These are phyloP conservation scores for Phytophthora fragariae DNA, from an alignment of 352 stramenopile species.

Conservation along the genomic window DNA sequence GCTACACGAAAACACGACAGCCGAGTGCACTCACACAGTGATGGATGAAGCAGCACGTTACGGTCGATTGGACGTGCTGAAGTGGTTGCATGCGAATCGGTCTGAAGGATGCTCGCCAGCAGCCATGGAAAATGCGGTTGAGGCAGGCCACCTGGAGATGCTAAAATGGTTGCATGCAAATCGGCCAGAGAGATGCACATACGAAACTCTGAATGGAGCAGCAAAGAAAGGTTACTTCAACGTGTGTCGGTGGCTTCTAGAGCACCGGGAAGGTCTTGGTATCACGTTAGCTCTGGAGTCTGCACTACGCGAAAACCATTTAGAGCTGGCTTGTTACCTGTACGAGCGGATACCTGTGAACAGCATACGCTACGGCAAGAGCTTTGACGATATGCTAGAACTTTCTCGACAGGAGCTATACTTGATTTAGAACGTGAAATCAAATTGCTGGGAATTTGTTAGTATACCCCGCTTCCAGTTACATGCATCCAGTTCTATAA, in stretches of 20 bases:
- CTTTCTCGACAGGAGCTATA: neutral
- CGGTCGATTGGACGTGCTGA: neutral
- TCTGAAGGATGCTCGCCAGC: neutral
- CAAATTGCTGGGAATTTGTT: no score
- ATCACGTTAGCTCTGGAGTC: neutral
- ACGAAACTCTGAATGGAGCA: neutral
- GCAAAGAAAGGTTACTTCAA: neutral
- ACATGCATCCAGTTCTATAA: no score
- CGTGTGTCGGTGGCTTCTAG: neutral
- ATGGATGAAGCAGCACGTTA: neutral
- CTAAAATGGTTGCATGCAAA: neutral
- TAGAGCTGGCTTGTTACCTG: slow-evolving; percentile 2
- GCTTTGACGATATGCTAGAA: neutral
- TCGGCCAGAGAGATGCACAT: neutral
- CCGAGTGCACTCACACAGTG: neutral
- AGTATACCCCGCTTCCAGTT: no score
- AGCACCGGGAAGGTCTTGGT: neutral
- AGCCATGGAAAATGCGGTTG: neutral
- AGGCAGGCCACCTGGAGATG: neutral
- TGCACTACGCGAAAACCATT: neutral
- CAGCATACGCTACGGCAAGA: neutral
- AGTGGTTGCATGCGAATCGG: neutral
- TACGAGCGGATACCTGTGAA: neutral
- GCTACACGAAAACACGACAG: neutral
- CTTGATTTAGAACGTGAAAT: neutral